Conservation (phyloP, 169 alveolate species). For the Cryptosporidium andersoni region DNA sequence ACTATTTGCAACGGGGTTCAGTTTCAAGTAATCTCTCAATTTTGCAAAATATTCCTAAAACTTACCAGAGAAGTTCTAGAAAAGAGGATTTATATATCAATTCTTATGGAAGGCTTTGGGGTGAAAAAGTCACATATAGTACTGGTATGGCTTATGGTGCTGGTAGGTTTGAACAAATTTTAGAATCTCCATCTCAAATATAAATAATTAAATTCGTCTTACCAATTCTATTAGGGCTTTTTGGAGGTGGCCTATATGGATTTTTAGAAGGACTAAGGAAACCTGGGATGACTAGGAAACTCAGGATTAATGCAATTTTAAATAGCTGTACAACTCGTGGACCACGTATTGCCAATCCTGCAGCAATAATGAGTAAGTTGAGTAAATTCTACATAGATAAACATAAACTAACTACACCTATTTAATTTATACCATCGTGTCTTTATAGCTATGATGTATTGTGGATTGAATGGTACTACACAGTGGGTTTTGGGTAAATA, state of each 20-base stretch:
- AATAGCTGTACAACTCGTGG: slow-evolving; percentile 83
- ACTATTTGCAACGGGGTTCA: no score
- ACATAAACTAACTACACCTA: not conserved
- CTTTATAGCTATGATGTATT: slow-evolving; percentile 78
- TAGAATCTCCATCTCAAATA: not conserved
- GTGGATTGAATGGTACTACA: slow-evolving; percentile 79
- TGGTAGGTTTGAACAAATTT: slow-evolving; percentile 72
- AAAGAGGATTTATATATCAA: slow-evolving; percentile 78
- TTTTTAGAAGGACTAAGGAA: slow-evolving; percentile 80
- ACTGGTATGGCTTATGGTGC: slow-evolving; percentile 88
- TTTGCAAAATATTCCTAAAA: no score
- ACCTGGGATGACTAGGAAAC: slow-evolving; percentile 86
- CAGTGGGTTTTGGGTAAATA: slow-evolving; percentile 70
- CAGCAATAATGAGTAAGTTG: slow-evolving; percentile 78
- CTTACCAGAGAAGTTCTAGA: not conserved
- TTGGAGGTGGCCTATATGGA: slow-evolving; percentile 85
- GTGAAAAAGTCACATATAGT: slow-evolving; percentile 84
- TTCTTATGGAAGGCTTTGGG: slow-evolving; percentile 88
- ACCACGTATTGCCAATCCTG: slow-evolving; percentile 83
- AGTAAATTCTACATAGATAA: not conserved
- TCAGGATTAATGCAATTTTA: slow-evolving; percentile 82
- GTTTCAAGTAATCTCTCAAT: no score
- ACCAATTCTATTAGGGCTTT: slow-evolving; percentile 76
- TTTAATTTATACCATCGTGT: not conserved
- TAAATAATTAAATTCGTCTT: not conserved